These are phyloP conservation scores for Narthecium ossifragum DNA, from an alignment of 106 monocot species.

Conservation along the genomic window DNA sequence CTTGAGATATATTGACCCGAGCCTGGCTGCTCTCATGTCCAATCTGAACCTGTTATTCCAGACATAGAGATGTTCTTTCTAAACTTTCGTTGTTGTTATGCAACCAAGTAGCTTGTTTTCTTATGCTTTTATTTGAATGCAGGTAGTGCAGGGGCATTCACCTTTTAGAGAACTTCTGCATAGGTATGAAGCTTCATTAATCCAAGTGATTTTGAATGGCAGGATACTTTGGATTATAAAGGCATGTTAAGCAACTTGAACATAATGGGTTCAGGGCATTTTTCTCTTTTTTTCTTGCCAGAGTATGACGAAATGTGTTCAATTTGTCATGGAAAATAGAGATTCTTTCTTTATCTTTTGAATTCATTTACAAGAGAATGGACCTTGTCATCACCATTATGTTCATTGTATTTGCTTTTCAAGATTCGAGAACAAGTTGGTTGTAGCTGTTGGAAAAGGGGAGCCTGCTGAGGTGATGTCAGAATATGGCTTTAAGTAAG, in stretches of 20 bases:
- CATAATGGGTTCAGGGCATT: too few species aligned
- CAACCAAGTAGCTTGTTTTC: too few species aligned
- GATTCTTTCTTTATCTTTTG: background rate
- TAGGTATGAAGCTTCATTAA: conserved; percentile 29
- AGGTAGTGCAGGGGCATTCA: conserved; percentile 92
- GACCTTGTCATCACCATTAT: background rate
- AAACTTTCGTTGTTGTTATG: too few species aligned
- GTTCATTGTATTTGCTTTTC: background rate
- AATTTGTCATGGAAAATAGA: background rate
- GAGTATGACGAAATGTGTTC: background rate
- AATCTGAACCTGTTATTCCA: background rate
- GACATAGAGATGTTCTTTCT: background rate
- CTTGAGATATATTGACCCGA: background rate
- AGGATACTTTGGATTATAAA: too few species aligned
- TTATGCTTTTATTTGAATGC: conserved; percentile 6
- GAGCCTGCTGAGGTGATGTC: conserved; percentile 89
- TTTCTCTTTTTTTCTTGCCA: background rate
- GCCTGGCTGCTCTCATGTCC: background rate
- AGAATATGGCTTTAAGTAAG: conserved; percentile 96
- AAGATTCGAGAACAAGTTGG: conserved; percentile 79
- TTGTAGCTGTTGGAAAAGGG: conserved; percentile 91
- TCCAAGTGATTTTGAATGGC: background rate
- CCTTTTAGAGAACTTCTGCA: conserved; percentile 68
- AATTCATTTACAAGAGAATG: background rate
- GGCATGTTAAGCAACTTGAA: too few species aligned